These are phyloP conservation scores for Scleromitrula shiraiana DNA, from an alignment of 2,329 filamentous ascomycete species.

Conservation along the genomic window DNA sequence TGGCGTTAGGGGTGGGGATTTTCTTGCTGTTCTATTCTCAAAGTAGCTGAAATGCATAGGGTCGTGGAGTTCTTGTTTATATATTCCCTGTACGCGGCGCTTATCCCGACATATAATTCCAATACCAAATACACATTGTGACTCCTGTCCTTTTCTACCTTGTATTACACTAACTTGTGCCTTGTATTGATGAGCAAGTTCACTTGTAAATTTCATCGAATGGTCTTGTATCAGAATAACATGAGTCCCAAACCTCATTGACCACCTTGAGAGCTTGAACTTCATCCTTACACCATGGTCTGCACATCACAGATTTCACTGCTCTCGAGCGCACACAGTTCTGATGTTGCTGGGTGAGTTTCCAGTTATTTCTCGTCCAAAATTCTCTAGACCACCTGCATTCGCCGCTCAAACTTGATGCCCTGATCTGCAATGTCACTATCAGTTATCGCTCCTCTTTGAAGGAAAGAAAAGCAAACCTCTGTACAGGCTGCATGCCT, in stretches of 20 bases:
- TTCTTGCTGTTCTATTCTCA: background rate
- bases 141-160: too few relatives aligned
- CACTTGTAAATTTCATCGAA: constrained; percentile 95
- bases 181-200: constrained; percentile 17
- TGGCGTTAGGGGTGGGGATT: constrained; percentile 22
- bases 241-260: constrained; percentile 98
- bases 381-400: constrained; percentile 86
- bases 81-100: constrained; percentile 24
- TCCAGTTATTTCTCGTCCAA: constrained; percentile 77
- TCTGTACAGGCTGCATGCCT: constrained; percentile 91
- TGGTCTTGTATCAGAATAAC: constrained; percentile 85
- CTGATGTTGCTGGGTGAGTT: constrained; percentile 85
- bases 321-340: constrained; percentile 81
- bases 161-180: too few relatives aligned
- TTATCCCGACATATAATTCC: constrained; percentile 19
- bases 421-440: constrained; percentile 60
- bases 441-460: constrained; percentile 22
- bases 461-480: too few relatives aligned
- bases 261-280: constrained; percentile 80
- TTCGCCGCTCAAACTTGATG: constrained; percentile 86
- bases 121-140: constrained; percentile 6
- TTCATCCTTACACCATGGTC: constrained; percentile 77
- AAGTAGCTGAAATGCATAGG: constrained; percentile 22
- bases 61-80: constrained; percentile 25
- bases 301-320: constrained; percentile 66